Evolutionary conservation across 805 yeast species (phyloP), one percentile per base, ranked within the genome.

Genomic region (Yamadazyma tumulicola): DNA sequence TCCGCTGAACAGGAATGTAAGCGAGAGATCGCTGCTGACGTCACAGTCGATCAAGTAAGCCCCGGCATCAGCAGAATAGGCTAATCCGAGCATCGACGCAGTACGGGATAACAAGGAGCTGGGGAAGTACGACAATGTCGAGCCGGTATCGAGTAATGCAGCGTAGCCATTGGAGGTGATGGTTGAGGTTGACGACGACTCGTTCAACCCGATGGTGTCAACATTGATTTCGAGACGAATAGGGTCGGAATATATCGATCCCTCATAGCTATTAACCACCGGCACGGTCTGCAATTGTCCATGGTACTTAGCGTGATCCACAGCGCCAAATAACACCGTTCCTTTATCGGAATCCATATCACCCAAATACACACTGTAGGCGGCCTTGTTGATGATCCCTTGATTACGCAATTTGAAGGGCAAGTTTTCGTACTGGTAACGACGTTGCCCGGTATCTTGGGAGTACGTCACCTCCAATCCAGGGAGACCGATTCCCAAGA

Each of bases 401-500:
- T 51, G 49, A 33, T 35, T 46, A 32, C 42, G 51, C 43, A 67
- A 49, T 35, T 55, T 61, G 19, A 55, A 26, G 9, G 72, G 72
- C 24, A 65, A 51, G 47, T 67, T 67, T 45, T 61, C 63, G 46
- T 67, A 67, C 26, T 41, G 43, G 49, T 62, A 59, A 20, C 40
- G 33, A 15, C 29, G 34, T 2, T 43, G 42, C 11, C 14, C 31
- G 3, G 32, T 8, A 19, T 25, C 24, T 19, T 34, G 34, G 5
- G 44, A 39, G 46, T 51, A 56, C 1, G 91, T 82, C 3, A 75
- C 66, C 56, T 88, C 95, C 35, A 84, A 67, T 10, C 78, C 83
- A 4, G 75, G 60, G 32, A 83, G 65, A 8, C 93, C 91, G 42
- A 85, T 75, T 18, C 89, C 88, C 26, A 85, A 57, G 17, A 85